Evolutionary conservation across 495 filamentous ascomycete genomes (phyloP).

Genomic region (Clavariopsis aquatica): DNA sequence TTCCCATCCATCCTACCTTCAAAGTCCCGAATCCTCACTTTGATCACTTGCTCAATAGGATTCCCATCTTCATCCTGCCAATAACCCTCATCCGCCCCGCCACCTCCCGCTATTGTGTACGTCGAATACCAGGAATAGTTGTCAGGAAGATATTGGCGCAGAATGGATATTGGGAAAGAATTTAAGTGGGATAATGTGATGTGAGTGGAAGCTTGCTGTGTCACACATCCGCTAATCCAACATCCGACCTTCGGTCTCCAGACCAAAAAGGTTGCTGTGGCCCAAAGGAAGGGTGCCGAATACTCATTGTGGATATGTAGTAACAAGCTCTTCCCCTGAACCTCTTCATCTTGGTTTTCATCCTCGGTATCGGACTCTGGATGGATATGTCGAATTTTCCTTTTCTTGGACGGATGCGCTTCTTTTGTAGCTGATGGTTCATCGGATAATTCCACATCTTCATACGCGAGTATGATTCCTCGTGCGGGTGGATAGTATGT

Average conservation of each 20-base stretch:
- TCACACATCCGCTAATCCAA: constrained; percentile 61
- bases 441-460: constrained; percentile 52
- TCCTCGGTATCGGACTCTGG: constrained; percentile 34
- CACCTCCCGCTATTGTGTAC: constrained; percentile 19
- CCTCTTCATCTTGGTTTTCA: constrained; percentile 38
- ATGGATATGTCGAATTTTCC: constrained; percentile 35
- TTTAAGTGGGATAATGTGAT: constrained; percentile 72
- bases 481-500: constrained; percentile 71
- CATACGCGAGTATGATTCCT: constrained; percentile 72
- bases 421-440: constrained; percentile 22
- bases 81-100: constrained; percentile 51
- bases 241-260: constrained; percentile 63
- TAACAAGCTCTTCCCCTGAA: constrained; percentile 47
- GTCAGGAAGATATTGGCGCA: constrained; percentile 63
- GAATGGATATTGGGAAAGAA: constrained; percentile 72
- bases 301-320: constrained; percentile 63
- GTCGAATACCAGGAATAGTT: constrained; percentile 62
- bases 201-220: constrained; percentile 71
- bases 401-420: constrained; percentile 1
- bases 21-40: constrained; percentile 64
- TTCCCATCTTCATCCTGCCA: constrained; percentile 65
- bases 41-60: constrained; percentile 60
- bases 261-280: constrained; percentile 72
- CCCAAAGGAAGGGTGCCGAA: constrained; percentile 66
- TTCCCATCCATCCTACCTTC: constrained; percentile 57